Evolutionary conservation across 2,329 filamentous ascomycete species (phyloP).

Genomic region (Aspergillus glaucus): DNA sequence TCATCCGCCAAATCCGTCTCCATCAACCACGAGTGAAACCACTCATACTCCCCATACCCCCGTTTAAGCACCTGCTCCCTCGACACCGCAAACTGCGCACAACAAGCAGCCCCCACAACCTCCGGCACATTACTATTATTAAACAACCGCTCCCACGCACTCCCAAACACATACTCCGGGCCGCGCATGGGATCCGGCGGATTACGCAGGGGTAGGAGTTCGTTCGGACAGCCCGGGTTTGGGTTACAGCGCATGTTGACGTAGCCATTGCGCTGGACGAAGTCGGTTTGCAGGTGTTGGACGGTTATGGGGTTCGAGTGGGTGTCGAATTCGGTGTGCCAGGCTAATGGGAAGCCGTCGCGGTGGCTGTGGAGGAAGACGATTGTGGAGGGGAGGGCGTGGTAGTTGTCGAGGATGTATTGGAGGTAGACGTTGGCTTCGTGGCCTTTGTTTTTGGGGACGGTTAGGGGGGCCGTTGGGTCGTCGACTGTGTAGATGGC

Average conservation of each 20-base stretch:
- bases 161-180: conserved; percentile 22
- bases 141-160: conserved; percentile 22
- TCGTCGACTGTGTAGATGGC: conserved; percentile 39
- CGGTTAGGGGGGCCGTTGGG: conserved; percentile 14
- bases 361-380: conserved; percentile 55
- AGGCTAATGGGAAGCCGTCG: conserved; percentile 30
- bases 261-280: conserved; percentile 49
- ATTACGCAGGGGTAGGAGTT: conserved; percentile 22
- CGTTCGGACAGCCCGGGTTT: conserved; percentile 29
- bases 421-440: conserved; percentile 41
- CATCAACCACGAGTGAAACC: conserved; percentile 54
- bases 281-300: conserved; percentile 42
- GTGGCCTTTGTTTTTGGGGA: conserved; percentile 35
- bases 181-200: conserved; percentile 7
- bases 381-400: conserved; percentile 44
- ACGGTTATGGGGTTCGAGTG: conserved; percentile 48
- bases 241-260: conserved; percentile 51
- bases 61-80: conserved; percentile 45
- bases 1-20: conserved; percentile 49
- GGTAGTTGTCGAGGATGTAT: conserved; percentile 41
- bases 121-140: conserved; percentile 39
- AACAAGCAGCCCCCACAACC: conserved; percentile 53
- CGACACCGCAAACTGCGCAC: conserved; percentile 59
- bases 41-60: conserved; percentile 47
- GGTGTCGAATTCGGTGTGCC: conserved; percentile 52